phyloP scores from a whole-genome alignment of 2,329 filamentous ascomycete species.

The Aspergillus aculeatinus region DNA sequence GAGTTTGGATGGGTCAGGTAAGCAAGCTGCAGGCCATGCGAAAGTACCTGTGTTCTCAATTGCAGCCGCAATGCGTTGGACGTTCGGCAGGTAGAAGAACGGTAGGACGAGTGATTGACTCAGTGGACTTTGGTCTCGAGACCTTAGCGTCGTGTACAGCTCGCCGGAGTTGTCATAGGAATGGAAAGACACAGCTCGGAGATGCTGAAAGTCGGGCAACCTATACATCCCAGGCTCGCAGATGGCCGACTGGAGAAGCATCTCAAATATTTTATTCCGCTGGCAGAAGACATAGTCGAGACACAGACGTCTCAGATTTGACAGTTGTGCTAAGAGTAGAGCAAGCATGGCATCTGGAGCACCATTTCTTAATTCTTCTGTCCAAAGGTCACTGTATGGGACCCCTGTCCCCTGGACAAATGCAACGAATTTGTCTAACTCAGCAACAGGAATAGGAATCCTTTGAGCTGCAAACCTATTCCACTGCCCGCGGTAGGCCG shows the following conservation, averaged over 20 bases:
- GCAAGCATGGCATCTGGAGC: constrained; percentile 19
- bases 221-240: neutral
- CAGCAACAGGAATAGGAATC: constrained; percentile 2
- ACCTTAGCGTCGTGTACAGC: neutral
- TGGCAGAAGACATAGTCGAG: constrained; percentile 11
- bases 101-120: constrained; percentile 7
- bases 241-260: constrained; percentile 16
- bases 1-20: constrained; percentile 4
- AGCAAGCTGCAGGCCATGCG: constrained; percentile 15
- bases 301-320: constrained; percentile 16
- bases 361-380: constrained; percentile 15
- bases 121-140: too few species aligned
- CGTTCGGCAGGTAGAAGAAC: constrained; percentile 21
- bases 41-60: constrained; percentile 20
- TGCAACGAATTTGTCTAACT: constrained; percentile 7
- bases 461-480: neutral
- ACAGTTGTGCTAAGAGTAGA: constrained; percentile 20
- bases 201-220: constrained; percentile 12
- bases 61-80: constrained; percentile 15
- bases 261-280: constrained; percentile 13
- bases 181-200: constrained; percentile 7
- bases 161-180: neutral
- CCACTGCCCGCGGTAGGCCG: neutral
- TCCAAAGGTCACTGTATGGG: constrained; percentile 15
- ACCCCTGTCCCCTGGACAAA: constrained; percentile 11